Evolutionary conservation across 192 early-diverging fungal species (phyloP), one percentile per base, ranked within the genome.

Genomic region (Radiomyces spectabilis): DNA sequence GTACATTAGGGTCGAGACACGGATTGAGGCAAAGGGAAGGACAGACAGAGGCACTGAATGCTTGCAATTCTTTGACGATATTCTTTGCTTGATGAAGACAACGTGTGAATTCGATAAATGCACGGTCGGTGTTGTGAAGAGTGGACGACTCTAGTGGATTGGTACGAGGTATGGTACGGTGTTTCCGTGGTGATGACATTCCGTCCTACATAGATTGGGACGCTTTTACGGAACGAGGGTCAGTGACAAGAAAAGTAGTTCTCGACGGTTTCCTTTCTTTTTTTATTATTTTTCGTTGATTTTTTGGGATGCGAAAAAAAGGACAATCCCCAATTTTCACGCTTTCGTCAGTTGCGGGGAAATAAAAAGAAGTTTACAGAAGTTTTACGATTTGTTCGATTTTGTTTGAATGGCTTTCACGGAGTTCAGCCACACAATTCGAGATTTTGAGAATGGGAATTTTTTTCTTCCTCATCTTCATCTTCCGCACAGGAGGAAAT

Each of bases 81-180:
- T 52, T n/a, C 37, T 63, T 63, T 4, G 61, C 53, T 50, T 63
- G 61, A 25, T 63, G 42, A 21, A 63, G 42, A 33, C 61, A 63
- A 0, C 61, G 52, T 26, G 37, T 49, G 29, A 63, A 63, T 15
- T 63, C 61, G 0, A 63, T 48, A 29, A 63, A 63, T 1, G 13
- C 25, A 16, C 50, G 45, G 29, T 63, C 61, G 13, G 43, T 43
- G 10, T 25, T 25, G 27, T 19, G 27, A 2, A 44, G 42, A 25
- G 22, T 44, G 3, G 3, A 37, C n/a, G 51, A 51, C 4, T 16
- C 15, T 0, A 12, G 25, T 32, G 37, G n/a, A 26, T 26, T n/a
- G 27, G 1, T 5, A 21, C 34, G 29, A 10, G 49, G 51, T n/a
- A n/a, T n/a, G n/a, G n/a, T n/a, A n/a, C n/a, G n/a, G n/a, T n/a